phyloP scores from a whole-genome alignment of 108 stramenopile genomes.

The Mediolabrus comicus region DNA sequence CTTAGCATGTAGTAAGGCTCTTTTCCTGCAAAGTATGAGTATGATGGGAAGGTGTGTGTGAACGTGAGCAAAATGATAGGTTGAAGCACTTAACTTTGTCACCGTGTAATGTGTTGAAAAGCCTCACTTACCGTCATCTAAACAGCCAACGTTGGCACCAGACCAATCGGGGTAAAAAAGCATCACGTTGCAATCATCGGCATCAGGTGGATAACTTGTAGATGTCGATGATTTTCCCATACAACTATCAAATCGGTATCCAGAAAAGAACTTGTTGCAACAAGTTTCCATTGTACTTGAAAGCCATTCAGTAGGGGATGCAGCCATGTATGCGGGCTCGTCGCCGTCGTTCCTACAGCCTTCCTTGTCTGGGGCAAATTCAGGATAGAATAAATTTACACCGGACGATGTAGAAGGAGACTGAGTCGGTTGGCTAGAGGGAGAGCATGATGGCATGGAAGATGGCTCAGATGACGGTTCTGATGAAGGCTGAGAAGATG shows the following conservation, averaged over 20 bases:
- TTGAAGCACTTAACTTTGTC: background rate
- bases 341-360: constrained; percentile 2
- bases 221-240: no score
- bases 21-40: background rate
- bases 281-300: background rate
- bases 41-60: background rate
- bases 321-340: background rate
- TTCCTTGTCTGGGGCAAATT: background rate
- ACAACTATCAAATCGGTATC: background rate
- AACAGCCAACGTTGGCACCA: background rate
- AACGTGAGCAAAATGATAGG: no score
- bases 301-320: background rate
- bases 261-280: background rate
- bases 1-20: background rate
- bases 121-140: background rate
- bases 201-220: background rate
- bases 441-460: background rate
- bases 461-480: background rate
- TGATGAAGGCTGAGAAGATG: background rate
- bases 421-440: background rate
- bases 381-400: constrained; percentile 1
- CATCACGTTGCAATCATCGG: background rate
- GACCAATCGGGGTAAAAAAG: background rate
- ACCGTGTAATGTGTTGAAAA: background rate
- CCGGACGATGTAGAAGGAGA: background rate